These are phyloP conservation scores for Leccinellum luteum DNA, from an alignment of 768 basidiomycete species.

Conservation along the genomic window DNA sequence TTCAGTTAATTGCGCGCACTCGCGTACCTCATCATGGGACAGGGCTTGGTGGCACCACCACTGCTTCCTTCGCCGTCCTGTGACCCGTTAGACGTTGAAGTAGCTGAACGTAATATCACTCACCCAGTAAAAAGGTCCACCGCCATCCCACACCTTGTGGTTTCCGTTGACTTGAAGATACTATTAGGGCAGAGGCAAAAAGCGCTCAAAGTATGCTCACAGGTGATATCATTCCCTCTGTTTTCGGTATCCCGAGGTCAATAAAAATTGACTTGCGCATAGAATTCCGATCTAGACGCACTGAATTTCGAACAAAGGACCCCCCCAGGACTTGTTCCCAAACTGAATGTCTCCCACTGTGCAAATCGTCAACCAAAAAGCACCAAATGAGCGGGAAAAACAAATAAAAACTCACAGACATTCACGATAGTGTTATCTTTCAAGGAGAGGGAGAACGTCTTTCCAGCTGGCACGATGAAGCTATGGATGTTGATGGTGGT, in stretches of 20 bases:
- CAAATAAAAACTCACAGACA: slow-evolving; percentile 40
- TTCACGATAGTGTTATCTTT: slow-evolving; percentile 53
- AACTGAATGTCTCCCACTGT: slow-evolving; percentile 59
- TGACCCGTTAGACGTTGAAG: neutral
- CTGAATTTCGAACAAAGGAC: slow-evolving; percentile 54
- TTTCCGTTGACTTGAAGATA: slow-evolving; percentile 37
- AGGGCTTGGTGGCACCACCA: slow-evolving; percentile 20
- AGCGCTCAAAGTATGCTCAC: slow-evolving; percentile 30
- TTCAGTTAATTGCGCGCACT: neutral
- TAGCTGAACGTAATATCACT: neutral
- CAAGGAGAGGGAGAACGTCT: slow-evolving; percentile 48
- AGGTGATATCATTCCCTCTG: slow-evolving; percentile 49
- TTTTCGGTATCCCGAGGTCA: neutral
- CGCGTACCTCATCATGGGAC: slow-evolving; percentile 41
- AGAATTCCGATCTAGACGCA: slow-evolving; percentile 20
- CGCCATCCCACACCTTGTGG: slow-evolving; percentile 39
- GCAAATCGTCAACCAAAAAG: neutral
- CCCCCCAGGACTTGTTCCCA: slow-evolving; percentile 49
- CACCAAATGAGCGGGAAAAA: neutral
- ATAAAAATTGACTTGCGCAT: neutral
- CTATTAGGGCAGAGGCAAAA: neutral
- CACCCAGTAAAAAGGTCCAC: slow-evolving; percentile 46
- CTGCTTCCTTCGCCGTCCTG: slow-evolving; percentile 28
- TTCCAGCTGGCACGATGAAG: slow-evolving; percentile 56
- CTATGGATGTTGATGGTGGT: slow-evolving; percentile 54